Evolutionary conservation across 2,329 filamentous ascomycete genomes (phyloP), one percentile per base, ranked within the genome.

Genomic region (Aureobasidium sp.): DNA sequence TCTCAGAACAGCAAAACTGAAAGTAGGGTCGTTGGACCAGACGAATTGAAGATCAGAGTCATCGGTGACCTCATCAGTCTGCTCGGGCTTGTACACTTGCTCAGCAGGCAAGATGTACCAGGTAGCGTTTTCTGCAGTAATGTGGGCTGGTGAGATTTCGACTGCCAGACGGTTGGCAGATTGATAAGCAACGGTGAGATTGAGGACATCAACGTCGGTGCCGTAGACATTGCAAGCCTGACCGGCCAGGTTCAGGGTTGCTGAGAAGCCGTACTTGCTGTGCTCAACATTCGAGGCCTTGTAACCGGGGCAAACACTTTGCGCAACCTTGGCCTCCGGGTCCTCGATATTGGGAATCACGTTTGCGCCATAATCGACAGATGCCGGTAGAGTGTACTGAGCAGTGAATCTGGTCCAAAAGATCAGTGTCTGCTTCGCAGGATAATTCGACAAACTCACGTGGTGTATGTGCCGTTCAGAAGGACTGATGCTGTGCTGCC

Each of bases 141-240:
- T 73, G 68, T 87, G 79, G 7, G 84, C 81, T 1, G 89, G 89
- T 20, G 81, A 77, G 61, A 95, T 90, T 67, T 86, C 84, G 55
- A 94, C 78, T 61, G 87, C 86, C 44, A 94, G 73, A 1, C 89
- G 81, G 67, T 89, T 83, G 17, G 75, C 74, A 5, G 83, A 80
- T 70, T 90, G 85, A 66, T 87, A 87, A 68, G 87, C 83, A 13
- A 94, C 86, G 3, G 84, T 81, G 36, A 95, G 76, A 39, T 80
- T 81, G 53, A 95, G 76, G 5, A 81, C 77, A 27, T 86, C 79
- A 32, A 95, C 77, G 70, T 95, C 91, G 8, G 81, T 87, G 0
- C 91, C 90, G 66, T 93, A 95, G 26, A 85, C 82, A 72, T 93
- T 88, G 77, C 90, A 86, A 15, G 82, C 71, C 26, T 76, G 66